Conservation (phyloP, 106 monocot genomes). For the Allium fistulosum region DNA sequence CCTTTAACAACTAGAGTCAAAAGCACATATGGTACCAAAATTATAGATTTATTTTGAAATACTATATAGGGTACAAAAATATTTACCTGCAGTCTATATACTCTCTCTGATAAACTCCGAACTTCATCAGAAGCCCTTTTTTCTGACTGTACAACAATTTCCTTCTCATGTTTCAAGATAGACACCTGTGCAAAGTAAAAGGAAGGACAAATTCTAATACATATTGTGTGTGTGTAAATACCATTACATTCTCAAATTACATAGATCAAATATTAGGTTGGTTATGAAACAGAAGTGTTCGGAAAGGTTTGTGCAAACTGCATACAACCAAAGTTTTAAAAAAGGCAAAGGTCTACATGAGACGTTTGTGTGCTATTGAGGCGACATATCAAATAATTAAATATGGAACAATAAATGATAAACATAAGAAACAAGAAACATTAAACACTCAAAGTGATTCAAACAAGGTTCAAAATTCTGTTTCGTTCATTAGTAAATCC, state of each 20-base stretch:
- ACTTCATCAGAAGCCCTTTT: constrained; percentile 77
- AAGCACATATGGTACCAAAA: background rate
- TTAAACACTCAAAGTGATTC: no score
- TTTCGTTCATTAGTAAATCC: no score
- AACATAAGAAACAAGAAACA: no score
- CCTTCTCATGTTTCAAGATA: constrained; percentile 78
- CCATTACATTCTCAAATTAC: background rate
- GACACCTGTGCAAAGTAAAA: constrained; percentile 43
- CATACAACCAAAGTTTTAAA: no score
- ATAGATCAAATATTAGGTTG: no score
- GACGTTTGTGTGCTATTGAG: no score
- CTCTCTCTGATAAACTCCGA: constrained; percentile 58
- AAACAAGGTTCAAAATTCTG: no score
- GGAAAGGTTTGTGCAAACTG: no score
- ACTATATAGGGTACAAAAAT: background rate
- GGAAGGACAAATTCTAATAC: background rate
- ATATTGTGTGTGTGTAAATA: background rate
- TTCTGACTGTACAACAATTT: constrained; percentile 63
- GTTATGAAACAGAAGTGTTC: no score
- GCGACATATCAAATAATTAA: no score
- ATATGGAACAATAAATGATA: no score
- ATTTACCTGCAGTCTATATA: constrained; percentile 75
- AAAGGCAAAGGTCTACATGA: no score
- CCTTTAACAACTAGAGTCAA: background rate
- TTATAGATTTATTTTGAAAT: background rate